phyloP scores from a whole-genome alignment of 1,284 basidiomycete species.

The Ustilago nuda region DNA sequence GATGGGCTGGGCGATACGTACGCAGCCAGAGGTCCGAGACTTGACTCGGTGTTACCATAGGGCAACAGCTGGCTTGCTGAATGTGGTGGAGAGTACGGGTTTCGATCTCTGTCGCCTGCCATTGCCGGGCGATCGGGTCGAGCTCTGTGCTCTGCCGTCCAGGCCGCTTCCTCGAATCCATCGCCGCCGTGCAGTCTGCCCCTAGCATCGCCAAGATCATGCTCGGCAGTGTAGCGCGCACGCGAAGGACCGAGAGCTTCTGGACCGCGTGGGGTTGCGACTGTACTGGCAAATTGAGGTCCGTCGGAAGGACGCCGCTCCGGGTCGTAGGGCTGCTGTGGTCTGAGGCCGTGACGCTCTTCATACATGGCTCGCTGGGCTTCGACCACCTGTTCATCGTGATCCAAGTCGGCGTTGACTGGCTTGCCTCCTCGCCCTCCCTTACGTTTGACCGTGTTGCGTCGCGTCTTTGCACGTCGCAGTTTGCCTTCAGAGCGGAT shows the following conservation, averaged over 20 bases:
- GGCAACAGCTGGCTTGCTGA: slow-evolving; percentile 20
- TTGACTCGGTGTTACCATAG: slow-evolving; percentile 13
- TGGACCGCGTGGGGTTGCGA: not conserved
- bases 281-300: slow-evolving; percentile 3
- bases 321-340: slow-evolving; percentile 21
- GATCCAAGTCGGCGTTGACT: slow-evolving; percentile 19
- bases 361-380: slow-evolving; percentile 53
- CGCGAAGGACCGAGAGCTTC: slow-evolving; percentile 3
- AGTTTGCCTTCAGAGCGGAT: slow-evolving; percentile 79
- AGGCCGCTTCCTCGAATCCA: slow-evolving; percentile 12
- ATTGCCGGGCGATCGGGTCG: not conserved
- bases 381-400: slow-evolving; percentile 43
- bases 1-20: slow-evolving; percentile 33
- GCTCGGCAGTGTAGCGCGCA: slow-evolving; percentile 11
- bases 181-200: slow-evolving; percentile 5
- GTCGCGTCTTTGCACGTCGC: slow-evolving; percentile 73
- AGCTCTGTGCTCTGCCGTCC: slow-evolving; percentile 12
- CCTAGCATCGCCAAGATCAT: slow-evolving; percentile 29
- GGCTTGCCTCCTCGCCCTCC: slow-evolving; percentile 33
- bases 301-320: slow-evolving; percentile 24
- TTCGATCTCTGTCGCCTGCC: slow-evolving; percentile 1
- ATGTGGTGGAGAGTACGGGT: slow-evolving; percentile 13
- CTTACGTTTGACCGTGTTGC: slow-evolving; percentile 48
- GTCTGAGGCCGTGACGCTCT: slow-evolving; percentile 23
- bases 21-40: slow-evolving; percentile 23